These are phyloP conservation scores for Lithocarpus polystachyus DNA, from an alignment of 306 rosid species.

Conservation along the genomic window DNA sequence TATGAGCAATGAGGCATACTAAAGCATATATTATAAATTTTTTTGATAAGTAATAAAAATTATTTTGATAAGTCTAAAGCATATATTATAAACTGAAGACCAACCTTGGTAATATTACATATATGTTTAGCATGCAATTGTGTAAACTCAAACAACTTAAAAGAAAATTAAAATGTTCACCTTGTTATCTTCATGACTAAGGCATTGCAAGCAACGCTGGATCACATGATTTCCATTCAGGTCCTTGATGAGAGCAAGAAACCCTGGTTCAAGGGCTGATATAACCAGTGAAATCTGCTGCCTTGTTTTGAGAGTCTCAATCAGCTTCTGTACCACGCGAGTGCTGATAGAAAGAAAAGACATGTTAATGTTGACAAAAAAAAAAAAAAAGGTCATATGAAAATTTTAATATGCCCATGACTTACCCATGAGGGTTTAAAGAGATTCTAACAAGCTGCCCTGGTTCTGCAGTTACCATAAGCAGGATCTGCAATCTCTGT, in stretches of 20 bases:
- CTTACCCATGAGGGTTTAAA: conserved; percentile 59
- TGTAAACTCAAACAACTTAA: neutral
- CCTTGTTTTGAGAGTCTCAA: conserved; percentile 60
- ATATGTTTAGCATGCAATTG: neutral
- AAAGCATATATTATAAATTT: neutral
- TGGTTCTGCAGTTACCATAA: conserved; percentile 36
- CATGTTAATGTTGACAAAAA: conserved; percentile 4
- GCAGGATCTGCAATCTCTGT: conserved; percentile 45
- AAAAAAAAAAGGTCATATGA: neutral
- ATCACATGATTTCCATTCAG: conserved; percentile 69
- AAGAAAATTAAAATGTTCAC: conserved; percentile 21
- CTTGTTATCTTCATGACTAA: conserved; percentile 48
- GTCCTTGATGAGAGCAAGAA: conserved; percentile 58
- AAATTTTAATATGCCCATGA: conserved; percentile 4
- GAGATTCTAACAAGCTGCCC: conserved; percentile 56
- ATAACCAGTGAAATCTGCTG: conserved; percentile 47
- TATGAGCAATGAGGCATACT: neutral
- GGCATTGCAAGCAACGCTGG: conserved; percentile 58
- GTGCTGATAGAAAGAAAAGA: conserved; percentile 41
- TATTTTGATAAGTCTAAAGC: neutral
- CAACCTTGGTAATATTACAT: neutral
- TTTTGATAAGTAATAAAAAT: too few species aligned
- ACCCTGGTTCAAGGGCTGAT: conserved; percentile 61
- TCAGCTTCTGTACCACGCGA: conserved; percentile 64
- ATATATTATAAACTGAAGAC: neutral